Conservation (phyloP, 1,284 basidiomycete genomes). For the Ustilago crameri region DNA sequence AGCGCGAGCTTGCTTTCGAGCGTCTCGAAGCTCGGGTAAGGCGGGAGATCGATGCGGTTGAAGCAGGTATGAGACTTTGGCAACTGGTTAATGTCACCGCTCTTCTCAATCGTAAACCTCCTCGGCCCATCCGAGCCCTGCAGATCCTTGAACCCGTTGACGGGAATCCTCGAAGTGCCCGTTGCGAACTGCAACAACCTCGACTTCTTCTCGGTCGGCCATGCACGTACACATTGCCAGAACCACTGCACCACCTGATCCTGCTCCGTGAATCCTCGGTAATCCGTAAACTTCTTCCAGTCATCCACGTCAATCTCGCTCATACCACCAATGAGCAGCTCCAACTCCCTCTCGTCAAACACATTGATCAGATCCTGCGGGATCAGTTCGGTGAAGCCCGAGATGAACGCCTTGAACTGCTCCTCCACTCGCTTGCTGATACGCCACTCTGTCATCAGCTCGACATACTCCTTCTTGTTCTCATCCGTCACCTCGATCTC, state of each 20-base stretch:
- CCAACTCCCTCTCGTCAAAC: conserved; percentile 97
- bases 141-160: conserved; percentile 98
- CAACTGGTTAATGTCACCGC: conserved; percentile 64
- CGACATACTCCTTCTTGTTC: conserved; percentile 99
- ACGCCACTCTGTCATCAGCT: conserved; percentile 91
- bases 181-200: conserved; percentile 92
- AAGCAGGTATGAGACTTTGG: conserved; percentile 68
- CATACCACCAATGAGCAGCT: conserved; percentile 94
- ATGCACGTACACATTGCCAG: conserved; percentile 96
- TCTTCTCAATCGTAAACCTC: conserved; percentile 67
- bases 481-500: conserved; percentile 90
- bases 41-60: conserved; percentile 67
- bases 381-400: conserved; percentile 92
- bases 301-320: conserved; percentile 88
- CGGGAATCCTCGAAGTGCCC: conserved; percentile 94
- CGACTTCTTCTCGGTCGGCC: conserved; percentile 95
- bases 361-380: conserved; percentile 94
- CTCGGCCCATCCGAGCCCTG: conserved; percentile 94
- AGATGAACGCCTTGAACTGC: conserved; percentile 95
- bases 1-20: conserved; percentile 66
- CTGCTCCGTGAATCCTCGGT: conserved; percentile 71
- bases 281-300: conserved; percentile 76
- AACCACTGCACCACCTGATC: conserved; percentile 94
- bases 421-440: conserved; percentile 90
- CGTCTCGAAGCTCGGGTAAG: conserved; percentile 62